Base-by-base conservation (phyloP, 805 yeast species). In the Candida pseudofarinosa region DNA sequence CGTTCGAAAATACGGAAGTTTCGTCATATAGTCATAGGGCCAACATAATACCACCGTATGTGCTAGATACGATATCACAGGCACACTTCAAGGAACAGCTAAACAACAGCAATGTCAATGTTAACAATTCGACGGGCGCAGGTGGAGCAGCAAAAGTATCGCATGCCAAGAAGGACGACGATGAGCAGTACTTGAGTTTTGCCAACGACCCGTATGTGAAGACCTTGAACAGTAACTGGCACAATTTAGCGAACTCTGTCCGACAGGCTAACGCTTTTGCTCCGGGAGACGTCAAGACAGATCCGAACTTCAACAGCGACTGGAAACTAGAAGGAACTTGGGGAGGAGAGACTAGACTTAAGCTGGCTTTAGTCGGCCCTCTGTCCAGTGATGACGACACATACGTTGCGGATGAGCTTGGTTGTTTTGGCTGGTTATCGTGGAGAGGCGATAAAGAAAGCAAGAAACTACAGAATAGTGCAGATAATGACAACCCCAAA, bases 301-400 rank as follows among this genome's bases (percentile, higher is more conserved):
- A 66, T 40, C 53, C 56, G 15, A 45, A 56, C 14, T 55, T 54
- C 35, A 51, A 47, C 20, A 45, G 55, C n/a, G 75, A 73, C 42
- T 59, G 80, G 40, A 69, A 74, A 35, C 73, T 67, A 37, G 56
- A 55, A 31, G 65, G 75, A 1, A 64, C 72, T 16, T 86, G 93
- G 93, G 81, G 82, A 30, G 95, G 95, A 33, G 87, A 76, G 43
- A 76, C 76, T 43, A 62, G 89, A 45, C 65, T 86, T 47, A 73
- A 75, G 42, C 67, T 64, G 37, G 77, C 81, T 20, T 74, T 81
- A 47, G 60, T 76, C 44, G 72, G 73, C 12, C 45, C 54, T 12
- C 51, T 56, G 3, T 49, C 58, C 16, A 61, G 63, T 28, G 72
- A 65, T 18, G 60, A 60, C 31, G 59, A 55, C 38, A 56, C 61